phyloP scores from a whole-genome alignment of 2,329 filamentous ascomycete species.

The Dendryphion nanum region DNA sequence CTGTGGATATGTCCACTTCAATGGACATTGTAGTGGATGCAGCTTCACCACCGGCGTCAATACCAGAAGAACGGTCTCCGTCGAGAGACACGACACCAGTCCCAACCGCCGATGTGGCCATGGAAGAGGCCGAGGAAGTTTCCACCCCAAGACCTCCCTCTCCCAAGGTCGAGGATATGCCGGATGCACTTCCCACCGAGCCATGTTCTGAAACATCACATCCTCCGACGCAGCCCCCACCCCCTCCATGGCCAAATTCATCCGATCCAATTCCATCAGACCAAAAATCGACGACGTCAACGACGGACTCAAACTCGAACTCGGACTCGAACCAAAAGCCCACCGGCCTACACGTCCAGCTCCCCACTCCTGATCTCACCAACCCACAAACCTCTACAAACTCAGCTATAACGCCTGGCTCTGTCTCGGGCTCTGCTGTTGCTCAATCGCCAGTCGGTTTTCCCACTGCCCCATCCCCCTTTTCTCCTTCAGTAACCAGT shows the following conservation, averaged over 20 bases:
- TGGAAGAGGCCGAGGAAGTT: constrained; percentile 42
- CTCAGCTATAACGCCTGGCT: constrained; percentile 22
- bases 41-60: constrained; percentile 14
- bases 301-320: too few species aligned
- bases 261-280: constrained; percentile 1
- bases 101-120: constrained; percentile 43
- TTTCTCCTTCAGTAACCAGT: constrained; percentile 41
- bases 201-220: constrained; percentile 20
- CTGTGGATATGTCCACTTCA: constrained; percentile 20
- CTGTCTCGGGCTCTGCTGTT: constrained; percentile 18
- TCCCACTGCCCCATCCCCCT: constrained; percentile 22
- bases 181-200: constrained; percentile 24
- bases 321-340: constrained; percentile 9
- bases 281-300: too few species aligned
- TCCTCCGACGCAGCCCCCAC: constrained; percentile 29
- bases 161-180: constrained; percentile 28
- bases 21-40: constrained; percentile 28
- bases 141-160: constrained; percentile 12
- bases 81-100: constrained; percentile 3
- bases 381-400: constrained; percentile 14
- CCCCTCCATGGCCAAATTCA: constrained; percentile 30
- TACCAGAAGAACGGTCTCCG: not conserved
- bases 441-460: constrained; percentile 28
- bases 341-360: constrained; percentile 25
- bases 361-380: constrained; percentile 27